phyloP scores from a whole-genome alignment of 2,329 filamentous ascomycete species.

The Aureobasidium subglaciale region DNA sequence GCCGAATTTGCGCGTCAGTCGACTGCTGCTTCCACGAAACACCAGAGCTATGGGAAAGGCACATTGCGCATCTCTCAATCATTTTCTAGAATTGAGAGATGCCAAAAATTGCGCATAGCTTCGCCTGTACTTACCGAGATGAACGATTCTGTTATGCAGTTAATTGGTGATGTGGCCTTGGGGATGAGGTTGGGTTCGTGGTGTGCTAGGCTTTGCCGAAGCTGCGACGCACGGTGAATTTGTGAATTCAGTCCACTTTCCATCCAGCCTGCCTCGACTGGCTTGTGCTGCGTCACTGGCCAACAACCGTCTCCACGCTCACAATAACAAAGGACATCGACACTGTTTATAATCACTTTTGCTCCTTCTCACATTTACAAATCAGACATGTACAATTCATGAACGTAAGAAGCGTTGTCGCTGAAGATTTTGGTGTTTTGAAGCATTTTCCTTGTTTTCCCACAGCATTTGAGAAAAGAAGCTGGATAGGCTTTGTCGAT shows the following conservation, averaged over 20 bases:
- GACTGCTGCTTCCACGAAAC: conserved; percentile 1
- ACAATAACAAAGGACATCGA: neutral
- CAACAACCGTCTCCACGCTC: neutral
- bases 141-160: conserved; percentile 4
- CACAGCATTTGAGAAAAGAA: conserved; percentile 10
- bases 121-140: conserved; percentile 8
- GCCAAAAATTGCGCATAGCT: conserved; percentile 8
- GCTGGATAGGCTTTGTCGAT: conserved; percentile 13
- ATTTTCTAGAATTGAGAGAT: neutral
- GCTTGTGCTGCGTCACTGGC: conserved; percentile 3
- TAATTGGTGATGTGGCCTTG: neutral
- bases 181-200: conserved; percentile 3
- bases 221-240: conserved; percentile 10
- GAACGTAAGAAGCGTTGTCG: conserved; percentile 14
- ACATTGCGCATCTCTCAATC: neutral
- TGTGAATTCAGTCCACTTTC: neutral
- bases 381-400: conserved; percentile 6
- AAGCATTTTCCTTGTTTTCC: conserved; percentile 13
- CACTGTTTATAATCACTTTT: conserved; percentile 8
- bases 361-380: neutral
- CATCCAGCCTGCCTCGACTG: neutral
- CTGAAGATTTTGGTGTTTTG: conserved; percentile 15
- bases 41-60: neutral
- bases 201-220: conserved; percentile 10
- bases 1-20: conserved; percentile 9